Base-by-base conservation (phyloP, 2,329 filamentous ascomycete genomes). In the Teratosphaeriaceae sp. region DNA sequence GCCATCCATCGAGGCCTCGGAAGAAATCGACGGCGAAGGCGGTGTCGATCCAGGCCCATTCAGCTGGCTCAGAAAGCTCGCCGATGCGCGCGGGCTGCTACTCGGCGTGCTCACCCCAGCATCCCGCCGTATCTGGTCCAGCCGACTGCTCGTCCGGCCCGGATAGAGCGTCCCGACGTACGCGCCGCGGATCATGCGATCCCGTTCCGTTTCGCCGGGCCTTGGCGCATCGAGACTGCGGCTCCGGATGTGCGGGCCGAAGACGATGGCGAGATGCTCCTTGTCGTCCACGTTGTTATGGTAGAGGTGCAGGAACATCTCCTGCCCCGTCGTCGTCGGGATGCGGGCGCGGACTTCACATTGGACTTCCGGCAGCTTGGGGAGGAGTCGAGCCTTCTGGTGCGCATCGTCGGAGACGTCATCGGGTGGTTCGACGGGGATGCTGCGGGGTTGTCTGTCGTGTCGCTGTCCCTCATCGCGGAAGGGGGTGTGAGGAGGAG, bases 221-320 rank as follows among this genome's bases (percentile, higher is more conserved):
- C 83, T 70, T 33, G 78, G 75, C 12, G 80, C 80, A 62, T 92
- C 85, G 7, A 94, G 71, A 41, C 66, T 79, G 58, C 70, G 80
- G 79, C 63, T 78, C 37, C 92, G 78, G 53, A 97, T 96, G 37
- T 82, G 74, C 46, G 83, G 82, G 2, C 92, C 92, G 65, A 98
- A 98, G 0, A 98, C 92, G 59, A 98, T 97, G 15, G 92, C 92
- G 40, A 98, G 70, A 63, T 98, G 92, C 61, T 98, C 92, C 66
- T 98, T 98, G 52, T 83, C 86, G 65, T 98, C 92, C 5, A 87
- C 80, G 56, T 85, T 85, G 66, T 98, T 98, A 50, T 82, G 82
- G 68, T 98, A 98, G 0, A 97, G 73, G 61, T 98, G 90, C 40
- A 98, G 68, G 66, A 94, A 98, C 88, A 98, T 97, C 65, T 98